Evolutionary conservation across 2,329 filamentous ascomycete species (phyloP), one percentile per base, ranked within the genome.

Genomic region (Hypoxylon sp.): DNA sequence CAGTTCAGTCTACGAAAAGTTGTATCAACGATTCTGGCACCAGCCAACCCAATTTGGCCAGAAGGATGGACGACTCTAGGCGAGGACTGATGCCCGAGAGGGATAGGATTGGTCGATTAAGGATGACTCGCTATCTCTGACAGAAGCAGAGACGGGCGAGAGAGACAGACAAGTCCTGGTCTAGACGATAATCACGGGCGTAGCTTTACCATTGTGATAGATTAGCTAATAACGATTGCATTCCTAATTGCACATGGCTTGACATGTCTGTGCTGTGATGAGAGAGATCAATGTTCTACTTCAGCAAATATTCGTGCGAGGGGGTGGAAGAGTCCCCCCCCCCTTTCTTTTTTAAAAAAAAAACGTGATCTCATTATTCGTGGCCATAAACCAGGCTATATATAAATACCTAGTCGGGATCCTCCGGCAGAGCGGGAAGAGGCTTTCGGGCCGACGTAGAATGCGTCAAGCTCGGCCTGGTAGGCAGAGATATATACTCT

Each of bases 391-490:
- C 24, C 29, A 20, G 4, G 26, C 20, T 33, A 24, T 56, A 55
- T 20, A 35, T 10, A 35, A 48, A 24, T 21, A 55, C 18, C 21
- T 41, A 68, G 62, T 66, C 69, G 6, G 72, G 66, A 50, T 71
- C 69, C 60, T 75, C 72, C 3, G 74, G 73, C 17, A 75, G 49
- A 38, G 73, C 72, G 6, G 74, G 73, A 5, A 75, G 55, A 26
- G 73, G 72, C 41, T 75, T 75, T 42, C 69, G 56, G 13, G 55
- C 57, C 9, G 63, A 63, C 6, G 45, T 55, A 15, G 35, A 42
- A 35, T 61, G 63, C 21, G 55, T 38, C 35, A 63, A 40, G n/a
- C 49, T 33, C 37, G 63, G 58, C 48, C 63, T 63, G 29, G 52
- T 58, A 10, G 63, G 47, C 10, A 60, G 26, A 18, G 57, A 20